These are phyloP conservation scores for Salix caprea DNA, from an alignment of 345 rosid species.

Conservation along the genomic window DNA sequence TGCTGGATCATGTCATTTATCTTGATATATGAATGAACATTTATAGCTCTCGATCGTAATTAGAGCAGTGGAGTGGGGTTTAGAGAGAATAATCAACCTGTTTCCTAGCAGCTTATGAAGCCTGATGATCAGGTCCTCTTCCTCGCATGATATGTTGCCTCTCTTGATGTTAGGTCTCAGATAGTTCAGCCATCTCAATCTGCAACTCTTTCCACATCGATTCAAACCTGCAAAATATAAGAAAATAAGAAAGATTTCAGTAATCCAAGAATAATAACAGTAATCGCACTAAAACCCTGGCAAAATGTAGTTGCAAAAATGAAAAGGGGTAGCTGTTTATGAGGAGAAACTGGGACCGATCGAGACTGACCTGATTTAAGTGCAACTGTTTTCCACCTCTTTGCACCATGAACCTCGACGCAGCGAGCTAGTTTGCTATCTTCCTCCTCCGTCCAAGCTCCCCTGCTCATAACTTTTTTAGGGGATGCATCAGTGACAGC, in stretches of 20 bases:
- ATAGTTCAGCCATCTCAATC: constrained; percentile 63
- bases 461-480: constrained; percentile 41
- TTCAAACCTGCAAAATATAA: constrained; percentile 37
- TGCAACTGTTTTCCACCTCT: constrained; percentile 53
- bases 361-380: constrained; percentile 40
- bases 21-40: too few relatives aligned
- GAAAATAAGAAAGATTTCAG: too few relatives aligned
- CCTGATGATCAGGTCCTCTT: constrained; percentile 54
- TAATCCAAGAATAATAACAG: too few relatives aligned
- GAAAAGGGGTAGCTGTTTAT: too few relatives aligned
- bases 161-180: constrained; percentile 59
- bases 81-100: constrained; percentile 24
- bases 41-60: too few relatives aligned
- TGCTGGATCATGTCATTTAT: too few relatives aligned
- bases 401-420: constrained; percentile 51
- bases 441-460: constrained; percentile 64
- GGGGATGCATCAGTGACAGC: constrained; percentile 6
- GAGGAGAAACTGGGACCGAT: too few relatives aligned
- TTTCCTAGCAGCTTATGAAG: constrained; percentile 58
- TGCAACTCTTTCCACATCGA: constrained; percentile 61
- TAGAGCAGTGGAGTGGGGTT: too few relatives aligned
- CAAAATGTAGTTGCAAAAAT: too few relatives aligned
- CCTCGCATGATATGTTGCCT: constrained; percentile 58
- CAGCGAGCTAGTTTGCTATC: constrained; percentile 45
- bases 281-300: neutral